Percentiles rank a stretch among this genome's conserved stretches.
Conservation (phyloP, 371 early-diverging fungal genomes). For the Syncephalis plumigaleata region DNA sequence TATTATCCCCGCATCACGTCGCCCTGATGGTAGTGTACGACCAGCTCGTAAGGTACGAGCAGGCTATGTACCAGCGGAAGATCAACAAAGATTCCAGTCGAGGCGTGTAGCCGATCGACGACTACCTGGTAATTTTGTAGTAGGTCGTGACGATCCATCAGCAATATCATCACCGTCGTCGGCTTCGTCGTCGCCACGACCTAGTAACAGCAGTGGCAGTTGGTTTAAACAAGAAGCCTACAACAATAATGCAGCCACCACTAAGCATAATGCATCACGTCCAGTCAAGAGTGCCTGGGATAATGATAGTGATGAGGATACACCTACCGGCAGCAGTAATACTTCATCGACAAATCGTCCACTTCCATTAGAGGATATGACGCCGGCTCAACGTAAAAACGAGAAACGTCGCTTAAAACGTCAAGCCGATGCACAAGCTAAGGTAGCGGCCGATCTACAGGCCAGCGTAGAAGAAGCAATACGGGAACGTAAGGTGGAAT, state of each 20-base stretch:
- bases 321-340: neutral
- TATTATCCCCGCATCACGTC: conserved; percentile 31
- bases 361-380: neutral
- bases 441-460: neutral
- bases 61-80: conserved; percentile 46
- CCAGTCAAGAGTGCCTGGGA: neutral
- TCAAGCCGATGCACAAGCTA: conserved; percentile 1
- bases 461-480: conserved; percentile 1
- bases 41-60: conserved; percentile 46
- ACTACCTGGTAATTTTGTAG: neutral
- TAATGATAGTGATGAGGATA: neutral
- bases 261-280: neutral
- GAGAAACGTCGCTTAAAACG: neutral
- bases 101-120: conserved; percentile 15
- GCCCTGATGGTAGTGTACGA: conserved; percentile 52
- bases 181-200: neutral
- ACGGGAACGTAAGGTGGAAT: neutral
- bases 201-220: neutral
- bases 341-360: neutral
- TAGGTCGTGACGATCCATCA: neutral
- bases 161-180: too few species aligned
- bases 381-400: neutral
- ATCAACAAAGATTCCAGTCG: conserved; percentile 37
- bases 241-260: neutral
- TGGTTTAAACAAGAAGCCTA: neutral